phyloP scores from a whole-genome alignment of 441 rosid genomes.

The Syzygium malaccense region DNA sequence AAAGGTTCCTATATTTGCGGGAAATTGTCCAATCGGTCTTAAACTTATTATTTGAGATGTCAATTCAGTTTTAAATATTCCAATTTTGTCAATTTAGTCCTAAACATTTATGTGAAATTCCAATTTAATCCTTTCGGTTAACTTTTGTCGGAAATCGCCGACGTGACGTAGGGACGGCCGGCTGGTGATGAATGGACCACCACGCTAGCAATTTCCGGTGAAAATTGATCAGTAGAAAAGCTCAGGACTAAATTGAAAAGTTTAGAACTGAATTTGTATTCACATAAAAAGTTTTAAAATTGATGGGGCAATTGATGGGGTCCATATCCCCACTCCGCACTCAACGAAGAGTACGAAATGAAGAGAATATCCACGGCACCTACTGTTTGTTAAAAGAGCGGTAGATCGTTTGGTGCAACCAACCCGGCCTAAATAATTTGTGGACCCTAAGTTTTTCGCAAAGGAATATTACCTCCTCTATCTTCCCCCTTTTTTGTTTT shows the following conservation, averaged over 20 bases:
- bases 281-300: rapidly evolving
- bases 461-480: not conserved
- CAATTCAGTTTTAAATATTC: rapidly evolving
- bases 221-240: not conserved
- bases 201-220: rapidly evolving
- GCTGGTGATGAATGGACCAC: rapidly evolving
- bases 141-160: rapidly evolving
- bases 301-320: not conserved
- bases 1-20: rapidly evolving
- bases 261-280: rapidly evolving
- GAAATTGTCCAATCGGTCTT: not conserved
- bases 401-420: not conserved
- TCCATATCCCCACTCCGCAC: not conserved
- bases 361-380: not conserved
- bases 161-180: rapidly evolving
- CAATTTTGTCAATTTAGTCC: not conserved
- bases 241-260: rapidly evolving
- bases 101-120: not conserved
- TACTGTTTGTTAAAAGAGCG: not conserved
- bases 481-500: too few relatives aligned
- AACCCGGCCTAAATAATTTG: not conserved
- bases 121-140: not conserved
- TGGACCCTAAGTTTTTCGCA: not conserved
- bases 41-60: rapidly evolving
- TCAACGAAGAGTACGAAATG: not conserved